phyloP scores from a whole-genome alignment of 2,329 filamentous ascomycete species.

The Teratosphaeria nubilosa region DNA sequence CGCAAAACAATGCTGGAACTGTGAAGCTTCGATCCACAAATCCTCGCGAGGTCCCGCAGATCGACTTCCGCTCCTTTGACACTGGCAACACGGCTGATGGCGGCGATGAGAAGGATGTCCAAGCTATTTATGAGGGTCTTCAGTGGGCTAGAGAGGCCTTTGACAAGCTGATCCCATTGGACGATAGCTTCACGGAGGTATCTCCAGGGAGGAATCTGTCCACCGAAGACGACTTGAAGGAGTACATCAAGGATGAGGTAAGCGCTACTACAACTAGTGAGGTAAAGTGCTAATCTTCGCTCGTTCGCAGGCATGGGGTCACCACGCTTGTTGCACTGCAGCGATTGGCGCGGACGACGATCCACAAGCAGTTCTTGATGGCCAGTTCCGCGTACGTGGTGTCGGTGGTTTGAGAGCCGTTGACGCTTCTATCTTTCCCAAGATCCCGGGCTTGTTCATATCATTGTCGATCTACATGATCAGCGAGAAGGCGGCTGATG shows the following conservation, averaged over 20 bases:
- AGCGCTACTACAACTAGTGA: background rate
- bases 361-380: constrained; percentile 46
- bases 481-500: constrained; percentile 5
- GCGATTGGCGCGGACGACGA: constrained; percentile 47
- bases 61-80: constrained; percentile 52
- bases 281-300: background rate
- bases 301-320: constrained; percentile 42
- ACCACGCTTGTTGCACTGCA: constrained; percentile 48
- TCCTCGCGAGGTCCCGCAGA: constrained; percentile 53
- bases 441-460: constrained; percentile 37
- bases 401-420: constrained; percentile 49
- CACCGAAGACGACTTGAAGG: constrained; percentile 34
- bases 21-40: constrained; percentile 52
- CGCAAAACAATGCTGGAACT: constrained; percentile 50
- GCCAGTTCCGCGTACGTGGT: constrained; percentile 47
- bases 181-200: constrained; percentile 33
- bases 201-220: constrained; percentile 27
- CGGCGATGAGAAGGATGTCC: constrained; percentile 30
- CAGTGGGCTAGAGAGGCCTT: constrained; percentile 35
- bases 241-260: constrained; percentile 37
- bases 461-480: constrained; percentile 2
- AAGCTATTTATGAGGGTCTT: constrained; percentile 47
- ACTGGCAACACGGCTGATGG: constrained; percentile 12
- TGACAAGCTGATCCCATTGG: constrained; percentile 30
- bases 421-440: constrained; percentile 50